These are phyloP conservation scores for Adiantum capillusveneris DNA, from an alignment of 75 land plant species.

Conservation along the genomic window DNA sequence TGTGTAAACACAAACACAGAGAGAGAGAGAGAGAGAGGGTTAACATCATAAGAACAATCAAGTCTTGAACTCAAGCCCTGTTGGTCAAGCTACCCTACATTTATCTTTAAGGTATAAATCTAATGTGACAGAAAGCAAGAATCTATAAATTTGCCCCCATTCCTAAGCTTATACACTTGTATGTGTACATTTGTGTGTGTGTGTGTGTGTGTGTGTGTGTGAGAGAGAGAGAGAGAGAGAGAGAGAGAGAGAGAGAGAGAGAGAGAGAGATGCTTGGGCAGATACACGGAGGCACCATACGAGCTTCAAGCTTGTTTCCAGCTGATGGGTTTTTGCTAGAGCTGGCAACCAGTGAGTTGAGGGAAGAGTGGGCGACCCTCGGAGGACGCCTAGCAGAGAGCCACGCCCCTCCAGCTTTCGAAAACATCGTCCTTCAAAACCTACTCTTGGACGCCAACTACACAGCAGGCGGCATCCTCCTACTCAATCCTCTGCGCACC, in stretches of 20 bases:
- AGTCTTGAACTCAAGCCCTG: too few species aligned
- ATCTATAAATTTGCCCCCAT: not conserved
- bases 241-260: too few species aligned
- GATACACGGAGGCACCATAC: conserved; percentile 60
- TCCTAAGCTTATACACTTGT: not conserved
- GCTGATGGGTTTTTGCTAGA: conserved; percentile 44
- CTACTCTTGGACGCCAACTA: conserved; percentile 56
- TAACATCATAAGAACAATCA: too few species aligned
- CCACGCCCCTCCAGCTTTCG: conserved; percentile 24
- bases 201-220: too few species aligned
- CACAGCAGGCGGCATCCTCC: conserved; percentile 61
- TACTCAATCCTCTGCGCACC: conserved; percentile 52
- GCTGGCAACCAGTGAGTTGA: conserved; percentile 10
- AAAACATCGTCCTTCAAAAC: conserved; percentile 62
- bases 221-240: too few species aligned
- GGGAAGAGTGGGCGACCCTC: not conserved
- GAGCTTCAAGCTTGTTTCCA: conserved; percentile 55
- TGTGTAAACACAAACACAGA: not conserved
- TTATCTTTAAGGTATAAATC: not conserved
- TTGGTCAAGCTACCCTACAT: too few species aligned
- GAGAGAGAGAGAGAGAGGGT: too few species aligned
- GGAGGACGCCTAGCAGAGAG: not conserved
- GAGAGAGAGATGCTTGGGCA: conserved; percentile 4
- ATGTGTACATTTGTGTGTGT: too few species aligned
- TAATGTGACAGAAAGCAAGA: not conserved